Evolutionary conservation across 1,139 yeast species (phyloP), one percentile per base, ranked within the genome.

Genomic region (Saccharomyces hybrid): DNA sequence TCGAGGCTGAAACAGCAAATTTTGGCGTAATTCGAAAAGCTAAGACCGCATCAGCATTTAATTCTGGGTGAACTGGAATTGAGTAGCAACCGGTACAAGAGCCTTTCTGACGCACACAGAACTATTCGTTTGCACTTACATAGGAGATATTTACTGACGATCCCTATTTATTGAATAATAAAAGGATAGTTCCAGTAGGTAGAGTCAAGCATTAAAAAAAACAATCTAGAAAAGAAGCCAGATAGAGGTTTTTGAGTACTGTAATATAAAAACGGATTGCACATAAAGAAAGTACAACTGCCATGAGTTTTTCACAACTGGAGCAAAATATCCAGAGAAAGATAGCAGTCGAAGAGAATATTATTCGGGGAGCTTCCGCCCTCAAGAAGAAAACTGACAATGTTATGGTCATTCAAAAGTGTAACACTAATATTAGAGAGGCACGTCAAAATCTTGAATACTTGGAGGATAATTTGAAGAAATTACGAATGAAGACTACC

Each of bases 401-500:
- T 71, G 77, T 85, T 21, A 83, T 81, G 60, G 97, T 91, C 51
- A 90, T 91, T 63, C 96, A 89, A 67, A 83, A 87, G 68, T 91
- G 98, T 75, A 91, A 89, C 71, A 84, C 91, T 41, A 89, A 86
- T 65, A 90, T 93, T 63, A 78, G 95, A 59, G 98, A 93, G 65
- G 91, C 97, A 2, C 91, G 89, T 66, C 84, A 88, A 60, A 91
- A 91, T 71, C 87, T 93, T 61, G 93, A 88, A 62, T 93, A 91
- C 64, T 78, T 93, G 59, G 87, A 86, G 65, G 88, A 88, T 56
- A 84, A 93, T 6, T 75, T 93, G 65, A 76, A 78, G 51, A 87
- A 87, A 62, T 73, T 90, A 54, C 77, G 79, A 55, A 60, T 81
- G 49, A 75, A 75, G 56, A 56, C 29, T 21, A 50, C 52, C n/a